A percentile compares a stretch with the other conserved stretches of the same genome.
Evolutionary conservation across 805 yeast genomes (phyloP).

Genomic region (Yarrowia osloensis): DNA sequence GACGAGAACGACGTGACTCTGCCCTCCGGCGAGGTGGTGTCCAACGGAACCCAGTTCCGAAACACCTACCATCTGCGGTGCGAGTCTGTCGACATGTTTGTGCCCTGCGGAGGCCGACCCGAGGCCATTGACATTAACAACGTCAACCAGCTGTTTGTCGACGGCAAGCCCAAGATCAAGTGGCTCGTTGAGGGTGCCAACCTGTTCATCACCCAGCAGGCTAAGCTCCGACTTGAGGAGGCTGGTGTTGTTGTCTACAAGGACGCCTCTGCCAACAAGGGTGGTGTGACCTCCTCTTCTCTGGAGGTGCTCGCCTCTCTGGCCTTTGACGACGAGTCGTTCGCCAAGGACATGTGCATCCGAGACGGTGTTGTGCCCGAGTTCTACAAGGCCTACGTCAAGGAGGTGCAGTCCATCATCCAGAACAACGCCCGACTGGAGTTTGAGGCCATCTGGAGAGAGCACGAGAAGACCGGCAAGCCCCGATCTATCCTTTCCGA

Average conservation of each 20-base stretch:
- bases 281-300: slow-evolving; percentile 97
- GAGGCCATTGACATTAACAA: slow-evolving; percentile 89
- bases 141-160: slow-evolving; percentile 68
- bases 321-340: slow-evolving; percentile 82
- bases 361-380: slow-evolving; percentile 55
- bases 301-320: slow-evolving; percentile 93
- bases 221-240: slow-evolving; percentile 79
- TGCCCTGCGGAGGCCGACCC: slow-evolving; percentile 99
- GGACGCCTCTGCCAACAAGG: slow-evolving; percentile 97
- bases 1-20: slow-evolving; percentile 78
- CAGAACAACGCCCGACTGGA: slow-evolving; percentile 78
- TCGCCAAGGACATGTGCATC: slow-evolving; percentile 76
- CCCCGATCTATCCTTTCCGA: slow-evolving; percentile 71
- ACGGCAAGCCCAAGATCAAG: slow-evolving; percentile 77
- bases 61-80: slow-evolving; percentile 82
- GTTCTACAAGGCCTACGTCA: slow-evolving; percentile 81
- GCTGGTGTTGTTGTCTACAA: slow-evolving; percentile 88
- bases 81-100: slow-evolving; percentile 76
- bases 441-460: slow-evolving; percentile 83
- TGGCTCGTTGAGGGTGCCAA: slow-evolving; percentile 98
- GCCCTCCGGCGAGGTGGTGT: slow-evolving; percentile 73
- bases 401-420: slow-evolving; percentile 75
- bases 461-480: slow-evolving; percentile 62
- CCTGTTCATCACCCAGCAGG: slow-evolving; percentile 90
- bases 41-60: slow-evolving; percentile 87